Conservation (phyloP, 2,329 filamentous ascomycete species). For the Chaetomium olivaceum region DNA sequence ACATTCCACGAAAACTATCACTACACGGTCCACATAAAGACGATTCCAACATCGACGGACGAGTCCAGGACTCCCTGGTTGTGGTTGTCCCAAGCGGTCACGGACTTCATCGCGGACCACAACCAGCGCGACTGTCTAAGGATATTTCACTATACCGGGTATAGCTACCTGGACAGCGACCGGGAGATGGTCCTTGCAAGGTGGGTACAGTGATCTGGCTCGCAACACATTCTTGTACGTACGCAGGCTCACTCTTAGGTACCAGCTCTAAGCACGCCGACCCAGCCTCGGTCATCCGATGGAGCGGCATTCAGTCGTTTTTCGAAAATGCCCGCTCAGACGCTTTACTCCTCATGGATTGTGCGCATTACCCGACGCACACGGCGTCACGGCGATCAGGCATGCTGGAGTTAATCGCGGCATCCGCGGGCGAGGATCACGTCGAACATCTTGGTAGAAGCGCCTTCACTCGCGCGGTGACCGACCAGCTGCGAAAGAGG, state of each 20-base stretch:
- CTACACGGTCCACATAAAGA: constrained; percentile 50
- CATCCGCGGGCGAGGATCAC: constrained; percentile 56
- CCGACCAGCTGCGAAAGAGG: constrained; percentile 52
- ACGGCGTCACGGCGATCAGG: constrained; percentile 54
- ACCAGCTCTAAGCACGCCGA: constrained; percentile 50
- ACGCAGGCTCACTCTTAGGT: constrained; percentile 27
- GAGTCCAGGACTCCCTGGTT: constrained; percentile 52
- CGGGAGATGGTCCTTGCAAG: constrained; percentile 60
- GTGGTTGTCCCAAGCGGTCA: constrained; percentile 55
- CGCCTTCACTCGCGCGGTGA: constrained; percentile 54
- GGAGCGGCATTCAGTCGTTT: constrained; percentile 57
- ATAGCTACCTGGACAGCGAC: constrained; percentile 56
- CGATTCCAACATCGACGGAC: constrained; percentile 52
- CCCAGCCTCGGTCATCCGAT: constrained; percentile 51
- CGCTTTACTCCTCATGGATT: constrained; percentile 60
- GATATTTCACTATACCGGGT: constrained; percentile 59
- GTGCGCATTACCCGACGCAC: constrained; percentile 57
- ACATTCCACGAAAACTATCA: constrained; percentile 56
- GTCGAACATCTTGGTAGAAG: constrained; percentile 49
- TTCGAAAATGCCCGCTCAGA: constrained; percentile 58
- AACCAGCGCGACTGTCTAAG: constrained; percentile 59
- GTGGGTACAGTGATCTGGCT: constrained; percentile 38
- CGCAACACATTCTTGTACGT: background rate
- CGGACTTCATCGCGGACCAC: constrained; percentile 54
- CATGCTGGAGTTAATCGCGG: constrained; percentile 58